A percentile compares a stretch with the other conserved stretches of the same genome.
Evolutionary conservation across 2,329 filamentous ascomycete species (phyloP).

Genomic region (Penicillium aurantiogriseum): DNA sequence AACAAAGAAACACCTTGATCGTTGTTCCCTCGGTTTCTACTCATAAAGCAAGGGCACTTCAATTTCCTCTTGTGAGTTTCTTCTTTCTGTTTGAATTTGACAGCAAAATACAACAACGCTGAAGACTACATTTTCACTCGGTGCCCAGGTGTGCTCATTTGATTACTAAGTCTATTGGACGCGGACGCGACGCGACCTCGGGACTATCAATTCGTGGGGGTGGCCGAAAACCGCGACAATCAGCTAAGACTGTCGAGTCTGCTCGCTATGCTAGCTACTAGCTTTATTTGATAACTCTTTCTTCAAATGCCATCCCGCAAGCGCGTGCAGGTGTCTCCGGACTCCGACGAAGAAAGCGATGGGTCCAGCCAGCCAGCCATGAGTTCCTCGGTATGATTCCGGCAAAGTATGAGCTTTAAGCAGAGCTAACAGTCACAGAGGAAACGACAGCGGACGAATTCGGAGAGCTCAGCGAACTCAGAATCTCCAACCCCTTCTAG

Average conservation of each 20-base stretch:
- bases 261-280: not conserved
- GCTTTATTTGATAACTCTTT: not conserved
- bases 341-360: constrained; percentile 32
- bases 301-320: constrained; percentile 45
- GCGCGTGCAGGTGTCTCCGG: constrained; percentile 34
- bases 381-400: constrained; percentile 29
- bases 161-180: constrained; percentile 3
- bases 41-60: not conserved
- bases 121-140: not conserved
- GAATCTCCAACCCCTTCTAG: constrained; percentile 17
- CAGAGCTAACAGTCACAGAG: constrained; percentile 25
- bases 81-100: not conserved
- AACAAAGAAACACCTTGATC: not conserved
- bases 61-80: not conserved
- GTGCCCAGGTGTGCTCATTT: not conserved
- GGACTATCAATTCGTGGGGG: not conserved
- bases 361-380: constrained; percentile 27
- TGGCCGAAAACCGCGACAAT: not conserved
- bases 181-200: constrained; percentile 1
- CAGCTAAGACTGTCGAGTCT: not conserved
- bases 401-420: constrained; percentile 2
- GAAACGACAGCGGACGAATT: constrained; percentile 41
- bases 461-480: not conserved
- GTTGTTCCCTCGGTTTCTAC: too few species aligned
- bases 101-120: not conserved